Conservation (phyloP, 2,329 filamentous ascomycete species). For the Neopestalotiopsis rosae region DNA sequence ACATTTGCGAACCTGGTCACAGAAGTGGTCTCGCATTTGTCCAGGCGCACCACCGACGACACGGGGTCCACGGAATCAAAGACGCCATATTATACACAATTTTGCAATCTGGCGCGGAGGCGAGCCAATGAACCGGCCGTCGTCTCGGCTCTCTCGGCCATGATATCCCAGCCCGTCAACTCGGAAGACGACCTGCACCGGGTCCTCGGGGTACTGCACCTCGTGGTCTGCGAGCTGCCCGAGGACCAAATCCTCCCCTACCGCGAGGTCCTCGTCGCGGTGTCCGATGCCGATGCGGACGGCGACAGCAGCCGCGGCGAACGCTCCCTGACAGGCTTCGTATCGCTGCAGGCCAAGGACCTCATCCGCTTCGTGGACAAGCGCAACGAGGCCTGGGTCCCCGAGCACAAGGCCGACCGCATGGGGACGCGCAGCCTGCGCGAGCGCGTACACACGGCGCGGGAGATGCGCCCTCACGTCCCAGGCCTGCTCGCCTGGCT, state of each 20-base stretch:
- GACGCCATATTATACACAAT: neutral
- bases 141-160: neutral
- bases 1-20: neutral
- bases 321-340: neutral
- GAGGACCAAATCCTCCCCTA: constrained; percentile 3
- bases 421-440: constrained; percentile 1
- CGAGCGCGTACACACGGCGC: neutral
- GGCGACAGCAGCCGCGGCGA: neutral
- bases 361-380: neutral
- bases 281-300: neutral
- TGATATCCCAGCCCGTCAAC: neutral
- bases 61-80: too few relatives aligned
- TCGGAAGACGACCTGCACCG: neutral
- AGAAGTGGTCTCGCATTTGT: neutral
- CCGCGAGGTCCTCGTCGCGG: neutral
- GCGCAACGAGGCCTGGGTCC: constrained; percentile 5
- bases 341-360: neutral
- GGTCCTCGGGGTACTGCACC: neutral
- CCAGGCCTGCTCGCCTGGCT: neutral
- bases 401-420: neutral
- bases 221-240: neutral
- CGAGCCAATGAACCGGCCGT: neutral
- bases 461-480: neutral
- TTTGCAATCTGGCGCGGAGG: neutral
- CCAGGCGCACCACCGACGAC: neutral